Percentiles rank a stretch among this genome's conserved stretches.
phyloP scores from a whole-genome alignment of 139 green algal genomes.

The Chlorella ohadii region DNA sequence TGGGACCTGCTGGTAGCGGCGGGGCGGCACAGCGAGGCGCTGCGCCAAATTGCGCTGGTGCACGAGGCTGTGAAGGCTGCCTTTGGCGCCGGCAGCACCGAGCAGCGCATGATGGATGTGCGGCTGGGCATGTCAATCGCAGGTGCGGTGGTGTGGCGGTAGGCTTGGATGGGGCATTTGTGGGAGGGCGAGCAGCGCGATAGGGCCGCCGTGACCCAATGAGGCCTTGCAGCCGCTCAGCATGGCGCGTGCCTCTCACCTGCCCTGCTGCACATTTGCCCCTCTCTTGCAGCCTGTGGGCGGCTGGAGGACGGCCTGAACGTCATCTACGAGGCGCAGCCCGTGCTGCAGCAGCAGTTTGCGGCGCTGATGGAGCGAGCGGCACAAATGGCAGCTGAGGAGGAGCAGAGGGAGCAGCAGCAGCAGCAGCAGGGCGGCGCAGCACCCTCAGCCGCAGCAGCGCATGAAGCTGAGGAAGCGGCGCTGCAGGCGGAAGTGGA shows the following conservation, averaged over 20 bases:
- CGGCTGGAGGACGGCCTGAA: neutral
- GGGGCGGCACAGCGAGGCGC: constrained; percentile 3
- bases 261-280: neutral
- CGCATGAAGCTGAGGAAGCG: too few relatives aligned
- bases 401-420: neutral
- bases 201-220: too few relatives aligned
- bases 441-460: too few relatives aligned
- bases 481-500: too few relatives aligned
- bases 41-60: neutral
- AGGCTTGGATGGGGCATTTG: too few relatives aligned
- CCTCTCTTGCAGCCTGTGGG: neutral
- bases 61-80: neutral
- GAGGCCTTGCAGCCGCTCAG: too few relatives aligned
- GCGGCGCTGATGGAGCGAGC: neutral
- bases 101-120: constrained; percentile 22
- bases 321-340: neutral
- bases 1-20: constrained; percentile 1
- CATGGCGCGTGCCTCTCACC: too few relatives aligned
- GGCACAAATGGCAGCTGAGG: neutral
- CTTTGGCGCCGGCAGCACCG: neutral
- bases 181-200: too few relatives aligned
- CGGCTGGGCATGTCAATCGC: constrained; percentile 17
- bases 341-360: constrained; percentile 23
- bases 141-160: neutral
- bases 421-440: too few relatives aligned